Percentiles rank a stretch among this genome's conserved stretches.
phyloP scores from a whole-genome alignment of 1,139 yeast genomes.

The Debaryomyces sp. region DNA sequence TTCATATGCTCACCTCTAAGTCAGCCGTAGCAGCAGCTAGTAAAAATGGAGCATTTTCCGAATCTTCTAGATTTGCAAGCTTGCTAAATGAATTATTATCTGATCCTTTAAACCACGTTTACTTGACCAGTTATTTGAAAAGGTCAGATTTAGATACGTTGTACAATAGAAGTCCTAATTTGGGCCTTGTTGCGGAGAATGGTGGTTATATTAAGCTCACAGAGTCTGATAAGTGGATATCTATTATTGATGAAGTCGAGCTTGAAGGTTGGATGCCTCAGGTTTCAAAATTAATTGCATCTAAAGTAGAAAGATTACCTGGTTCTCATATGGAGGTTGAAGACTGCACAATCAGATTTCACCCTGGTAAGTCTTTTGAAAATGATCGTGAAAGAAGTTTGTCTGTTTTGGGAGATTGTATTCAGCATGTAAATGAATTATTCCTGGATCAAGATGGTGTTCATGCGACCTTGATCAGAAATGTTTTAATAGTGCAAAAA shows the following conservation, averaged over 20 bases:
- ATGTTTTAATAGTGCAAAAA: conserved; percentile 69
- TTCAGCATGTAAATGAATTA: conserved; percentile 80
- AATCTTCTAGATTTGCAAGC: conserved; percentile 52
- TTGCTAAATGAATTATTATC: conserved; percentile 52
- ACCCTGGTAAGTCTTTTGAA: conserved; percentile 59
- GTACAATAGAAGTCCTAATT: conserved; percentile 64
- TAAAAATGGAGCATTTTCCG: conserved; percentile 33
- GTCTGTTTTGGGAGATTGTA: conserved; percentile 78
- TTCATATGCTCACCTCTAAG: not conserved
- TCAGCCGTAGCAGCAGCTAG: conserved; percentile 23
- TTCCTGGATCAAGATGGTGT: conserved; percentile 61
- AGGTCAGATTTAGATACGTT: conserved; percentile 65
- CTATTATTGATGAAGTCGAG: conserved; percentile 57
- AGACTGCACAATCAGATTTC: conserved; percentile 75
- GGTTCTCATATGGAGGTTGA: conserved; percentile 74
- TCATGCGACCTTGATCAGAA: conserved; percentile 76
- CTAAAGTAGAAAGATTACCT: conserved; percentile 78
- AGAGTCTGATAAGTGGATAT: conserved; percentile 61
- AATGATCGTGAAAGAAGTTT: conserved; percentile 71
- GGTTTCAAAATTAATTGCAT: conserved; percentile 59
- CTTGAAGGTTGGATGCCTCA: conserved; percentile 63
- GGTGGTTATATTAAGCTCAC: conserved; percentile 74
- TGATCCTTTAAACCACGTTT: conserved; percentile 63
- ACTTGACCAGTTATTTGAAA: conserved; percentile 67
- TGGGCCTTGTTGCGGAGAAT: conserved; percentile 88